A percentile compares a stretch with the other conserved stretches of the same genome.
Conservation (phyloP, 2,329 filamentous ascomycete genomes). For the Talaromyces sp. region DNA sequence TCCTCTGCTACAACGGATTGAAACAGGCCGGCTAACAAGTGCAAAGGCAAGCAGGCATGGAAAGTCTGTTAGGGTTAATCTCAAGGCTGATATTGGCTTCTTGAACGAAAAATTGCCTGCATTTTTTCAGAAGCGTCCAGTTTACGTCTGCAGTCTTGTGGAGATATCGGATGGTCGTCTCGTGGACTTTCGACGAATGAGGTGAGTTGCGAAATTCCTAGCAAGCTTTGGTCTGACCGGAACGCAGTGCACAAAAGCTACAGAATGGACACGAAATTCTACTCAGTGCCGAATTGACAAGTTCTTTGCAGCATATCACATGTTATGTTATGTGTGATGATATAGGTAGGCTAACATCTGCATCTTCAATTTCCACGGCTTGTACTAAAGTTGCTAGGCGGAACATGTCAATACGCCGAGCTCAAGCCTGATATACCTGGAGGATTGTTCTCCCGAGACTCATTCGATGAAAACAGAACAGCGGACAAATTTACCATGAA, state of each 20-base stretch:
- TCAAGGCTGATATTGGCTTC: slow-evolving; percentile 65
- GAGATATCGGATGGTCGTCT: slow-evolving; percentile 65
- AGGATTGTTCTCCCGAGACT: slow-evolving; percentile 35
- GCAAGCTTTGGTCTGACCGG: slow-evolving; percentile 17
- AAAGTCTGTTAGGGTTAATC: slow-evolving; percentile 50
- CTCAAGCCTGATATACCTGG: slow-evolving; percentile 45
- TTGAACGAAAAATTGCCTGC: slow-evolving; percentile 58
- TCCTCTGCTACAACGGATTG: slow-evolving; percentile 25
- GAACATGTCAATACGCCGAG: slow-evolving; percentile 50
- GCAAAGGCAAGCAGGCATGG: slow-evolving; percentile 26
- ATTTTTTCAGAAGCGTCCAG: slow-evolving; percentile 57
- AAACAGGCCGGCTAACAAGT: slow-evolving; percentile 12
- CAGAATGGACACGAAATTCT: slow-evolving; percentile 55
- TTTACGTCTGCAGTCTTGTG: slow-evolving; percentile 68
- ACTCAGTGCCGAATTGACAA: slow-evolving; percentile 53
- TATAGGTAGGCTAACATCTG: slow-evolving; percentile 49
- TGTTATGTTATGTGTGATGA: slow-evolving; percentile 79
- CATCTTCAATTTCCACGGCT: neutral
- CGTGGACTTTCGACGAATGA: slow-evolving; percentile 61
- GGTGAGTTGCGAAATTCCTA: slow-evolving; percentile 36
- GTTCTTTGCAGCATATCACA: slow-evolving; percentile 52
- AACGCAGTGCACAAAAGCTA: slow-evolving; percentile 56
- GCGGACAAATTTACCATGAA: slow-evolving; percentile 13
- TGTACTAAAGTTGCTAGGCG: slow-evolving; percentile 37
- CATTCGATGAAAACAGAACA: slow-evolving; percentile 12